Base-by-base conservation (phyloP, 2,329 filamentous ascomycete genomes). In the Stachybotrys echinatus region DNA sequence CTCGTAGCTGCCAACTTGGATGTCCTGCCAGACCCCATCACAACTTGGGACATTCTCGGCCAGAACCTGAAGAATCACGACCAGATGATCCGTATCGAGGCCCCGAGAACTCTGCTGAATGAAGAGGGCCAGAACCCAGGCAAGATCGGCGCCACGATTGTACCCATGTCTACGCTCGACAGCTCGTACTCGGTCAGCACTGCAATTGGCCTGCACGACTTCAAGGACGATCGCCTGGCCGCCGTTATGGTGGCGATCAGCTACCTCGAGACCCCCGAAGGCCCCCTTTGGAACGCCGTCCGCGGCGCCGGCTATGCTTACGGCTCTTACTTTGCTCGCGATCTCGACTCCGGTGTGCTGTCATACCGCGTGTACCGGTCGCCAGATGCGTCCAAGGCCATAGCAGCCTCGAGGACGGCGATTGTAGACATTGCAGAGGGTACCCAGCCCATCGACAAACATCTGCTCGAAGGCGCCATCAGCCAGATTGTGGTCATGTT, bases 231-330 rank as follows among this genome's bases (percentile, higher is more conserved):
- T 0, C 79, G 83, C 17, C 76, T 97, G 1, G 91, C 94, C 0
- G 85, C 92, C 2, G 78, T 96, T 47, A 82, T 95, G 66, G 92
- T 99, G 7, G 91, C 92, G 1, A 83, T 91, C 46, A 85, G 91
- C 19, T 97, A 96, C 64, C 85, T 99, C 53, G 92, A 96, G 63
- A 85, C 91, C 1, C 88, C 95, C 18, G 94, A 99, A 68, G 94
- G 94, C 0, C 94, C 94, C 1, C 81, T 99, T 27, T 97, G 94
- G 92, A 87, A 87, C 55, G 89, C 90, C 0, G 88, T 97, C 45
- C 89, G 94, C 44, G 94, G 94, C 50, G 94, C 89, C 42, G 94
- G 94, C 42, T 84, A 97, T 48, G 94, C 94, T 1, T 99, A 99
- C 63, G 92, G 92, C 48, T 86, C 88, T 1, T 83, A 80, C 59